Percentiles rank a stretch among this genome's conserved stretches.
Conservation (phyloP, 345 rosid species). For the Eucalyptus urophylla region DNA sequence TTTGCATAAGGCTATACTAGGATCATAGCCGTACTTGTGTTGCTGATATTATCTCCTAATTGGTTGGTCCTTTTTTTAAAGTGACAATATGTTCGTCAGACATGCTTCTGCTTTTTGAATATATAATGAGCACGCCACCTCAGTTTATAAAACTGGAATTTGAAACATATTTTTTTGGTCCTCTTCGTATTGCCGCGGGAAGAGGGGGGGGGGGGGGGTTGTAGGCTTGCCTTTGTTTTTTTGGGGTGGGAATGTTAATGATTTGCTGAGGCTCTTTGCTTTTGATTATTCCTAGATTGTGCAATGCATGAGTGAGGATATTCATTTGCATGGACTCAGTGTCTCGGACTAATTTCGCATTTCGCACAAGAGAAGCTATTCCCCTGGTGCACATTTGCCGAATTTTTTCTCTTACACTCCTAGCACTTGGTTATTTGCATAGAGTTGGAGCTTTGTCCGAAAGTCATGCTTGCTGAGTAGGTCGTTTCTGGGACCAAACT, state of each 20-base stretch:
- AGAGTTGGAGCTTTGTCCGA: neutral
- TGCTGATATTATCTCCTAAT: neutral
- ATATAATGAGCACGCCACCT: neutral
- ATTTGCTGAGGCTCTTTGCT: neutral
- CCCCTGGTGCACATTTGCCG: neutral
- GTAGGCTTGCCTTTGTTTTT: neutral
- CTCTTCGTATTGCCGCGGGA: neutral
- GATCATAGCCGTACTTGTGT: neutral
- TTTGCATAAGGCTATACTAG: neutral
- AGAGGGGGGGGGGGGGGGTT: fast-evolving
- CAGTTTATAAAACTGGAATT: neutral
- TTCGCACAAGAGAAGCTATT: neutral
- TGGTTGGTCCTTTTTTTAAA: neutral
- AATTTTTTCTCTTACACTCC: neutral
- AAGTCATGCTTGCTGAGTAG: neutral
- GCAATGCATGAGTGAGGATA: neutral
- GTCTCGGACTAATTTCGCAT: neutral
- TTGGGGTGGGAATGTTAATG: neutral
- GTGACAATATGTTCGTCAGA: neutral
- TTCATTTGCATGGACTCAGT: neutral
- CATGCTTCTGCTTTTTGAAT: neutral
- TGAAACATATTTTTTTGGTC: neutral
- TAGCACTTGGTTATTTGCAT: neutral
- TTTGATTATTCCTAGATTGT: neutral
- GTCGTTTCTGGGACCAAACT: neutral